These are phyloP conservation scores for Ascochyta clinopodiicola DNA, from an alignment of 2,329 filamentous ascomycete genomes.

Conservation along the genomic window DNA sequence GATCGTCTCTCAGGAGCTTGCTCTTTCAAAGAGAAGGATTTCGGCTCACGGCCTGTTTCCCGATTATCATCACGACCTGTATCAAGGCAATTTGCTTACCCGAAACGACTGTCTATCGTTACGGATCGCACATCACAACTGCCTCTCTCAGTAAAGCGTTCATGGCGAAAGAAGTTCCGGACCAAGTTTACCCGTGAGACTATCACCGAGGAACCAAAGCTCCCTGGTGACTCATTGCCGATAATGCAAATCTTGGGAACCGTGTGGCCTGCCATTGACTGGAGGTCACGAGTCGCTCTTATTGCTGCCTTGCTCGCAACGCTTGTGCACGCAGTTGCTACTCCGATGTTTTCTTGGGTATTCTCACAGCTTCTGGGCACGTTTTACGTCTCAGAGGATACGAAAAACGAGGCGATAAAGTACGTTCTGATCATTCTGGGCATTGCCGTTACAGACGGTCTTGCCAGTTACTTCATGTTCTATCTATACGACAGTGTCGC, in stretches of 20 bases:
- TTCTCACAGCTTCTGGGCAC: constrained; percentile 75
- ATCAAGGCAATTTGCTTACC: constrained; percentile 6
- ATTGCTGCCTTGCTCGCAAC: constrained; percentile 67
- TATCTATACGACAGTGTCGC: constrained; percentile 75
- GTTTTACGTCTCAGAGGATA: constrained; percentile 66
- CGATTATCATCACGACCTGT: constrained; percentile 8
- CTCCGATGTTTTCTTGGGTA: constrained; percentile 77
- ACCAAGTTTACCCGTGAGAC: neutral
- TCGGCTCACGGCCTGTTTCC: constrained; percentile 13
- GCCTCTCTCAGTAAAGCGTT: neutral
- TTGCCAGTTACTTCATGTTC: constrained; percentile 69
- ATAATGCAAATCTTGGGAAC: constrained; percentile 68
- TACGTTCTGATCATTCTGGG: constrained; percentile 76
- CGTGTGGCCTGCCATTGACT: constrained; percentile 70
- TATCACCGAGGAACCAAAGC: neutral
- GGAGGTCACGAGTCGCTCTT: constrained; percentile 61
- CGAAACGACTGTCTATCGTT: constrained; percentile 10
- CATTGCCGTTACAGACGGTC: constrained; percentile 71
- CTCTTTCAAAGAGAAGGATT: constrained; percentile 11
- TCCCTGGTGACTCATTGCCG: constrained; percentile 20
- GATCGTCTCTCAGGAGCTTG: constrained; percentile 5
- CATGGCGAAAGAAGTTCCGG: constrained; percentile 2
- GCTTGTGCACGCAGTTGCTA: constrained; percentile 68
- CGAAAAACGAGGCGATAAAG: constrained; percentile 57
- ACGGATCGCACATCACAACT: neutral